These are phyloP conservation scores for Anthracocystis setariae DNA, from an alignment of 1,284 basidiomycete genomes.

Conservation along the genomic window DNA sequence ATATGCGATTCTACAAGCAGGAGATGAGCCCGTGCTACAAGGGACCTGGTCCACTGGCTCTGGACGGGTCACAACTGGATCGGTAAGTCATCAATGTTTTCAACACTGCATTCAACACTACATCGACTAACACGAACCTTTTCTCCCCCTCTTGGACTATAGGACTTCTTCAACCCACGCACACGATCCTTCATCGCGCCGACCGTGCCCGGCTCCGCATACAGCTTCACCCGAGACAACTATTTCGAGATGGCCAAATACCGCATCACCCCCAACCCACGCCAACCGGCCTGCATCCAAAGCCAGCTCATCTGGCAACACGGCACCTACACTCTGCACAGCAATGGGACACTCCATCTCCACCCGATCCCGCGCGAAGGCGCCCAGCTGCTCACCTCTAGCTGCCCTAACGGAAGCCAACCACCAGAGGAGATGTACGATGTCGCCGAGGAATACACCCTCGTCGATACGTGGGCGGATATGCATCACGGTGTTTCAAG, in stretches of 20 bases:
- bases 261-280: constrained; percentile 52
- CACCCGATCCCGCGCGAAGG: constrained; percentile 40
- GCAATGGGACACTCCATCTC: constrained; percentile 48
- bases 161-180: constrained; percentile 63
- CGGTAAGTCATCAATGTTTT: constrained; percentile 11
- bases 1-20: constrained; percentile 24
- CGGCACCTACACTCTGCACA: constrained; percentile 59
- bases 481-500: constrained; percentile 23
- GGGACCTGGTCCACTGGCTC: constrained; percentile 65
- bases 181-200: constrained; percentile 63
- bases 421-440: constrained; percentile 49
- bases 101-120: not conserved
- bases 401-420: constrained; percentile 14
- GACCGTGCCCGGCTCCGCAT: constrained; percentile 55
- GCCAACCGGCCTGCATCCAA: constrained; percentile 59
- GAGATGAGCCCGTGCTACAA: constrained; percentile 41
- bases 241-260: constrained; percentile 65
- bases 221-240: constrained; percentile 66
- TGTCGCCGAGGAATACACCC: constrained; percentile 32
- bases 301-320: constrained; percentile 66
- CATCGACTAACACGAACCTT: not conserved
- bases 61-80: constrained; percentile 58
- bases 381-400: constrained; percentile 40
- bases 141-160: not conserved
- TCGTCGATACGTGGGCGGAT: constrained; percentile 46